Conservation (phyloP, 78 protist species). For the Dictyostelium citrinum region DNA sequence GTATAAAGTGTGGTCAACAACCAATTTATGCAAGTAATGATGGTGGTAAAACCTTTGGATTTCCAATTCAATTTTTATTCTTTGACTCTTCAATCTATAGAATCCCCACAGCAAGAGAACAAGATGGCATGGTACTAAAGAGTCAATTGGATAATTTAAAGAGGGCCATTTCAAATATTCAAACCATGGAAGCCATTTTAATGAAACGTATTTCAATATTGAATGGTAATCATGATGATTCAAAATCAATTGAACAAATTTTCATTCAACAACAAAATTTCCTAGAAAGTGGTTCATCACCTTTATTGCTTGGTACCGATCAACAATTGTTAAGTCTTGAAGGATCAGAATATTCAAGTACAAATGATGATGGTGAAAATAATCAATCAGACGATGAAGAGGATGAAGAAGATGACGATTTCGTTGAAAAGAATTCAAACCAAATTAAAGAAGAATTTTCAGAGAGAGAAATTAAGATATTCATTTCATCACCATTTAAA, state of each 20-base stretch:
- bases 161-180: slow-evolving; percentile 67
- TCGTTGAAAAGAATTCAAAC: neutral
- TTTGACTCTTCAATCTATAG: slow-evolving; percentile 13
- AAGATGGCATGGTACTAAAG: slow-evolving; percentile 26
- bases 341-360: neutral
- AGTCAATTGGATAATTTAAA: slow-evolving; percentile 50
- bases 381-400: neutral
- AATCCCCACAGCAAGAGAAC: slow-evolving; percentile 16
- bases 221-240: neutral
- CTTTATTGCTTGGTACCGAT: neutral
- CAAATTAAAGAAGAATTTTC: slow-evolving; percentile 21
- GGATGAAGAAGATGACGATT: neutral
- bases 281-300: slow-evolving; percentile 3
- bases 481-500: slow-evolving; percentile 78
- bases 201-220: neutral
- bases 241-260: neutral
- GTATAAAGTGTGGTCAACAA: neutral
- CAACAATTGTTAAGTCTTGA: neutral
- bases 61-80: slow-evolving; percentile 39
- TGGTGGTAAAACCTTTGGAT: slow-evolving; percentile 50
- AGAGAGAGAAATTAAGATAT: slow-evolving; percentile 70
- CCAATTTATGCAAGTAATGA: slow-evolving; percentile 56
- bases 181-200: slow-evolving; percentile 15
- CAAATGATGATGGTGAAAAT: neutral
- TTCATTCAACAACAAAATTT: neutral